phyloP scores from a whole-genome alignment of 768 basidiomycete species.

The Favolaschia claudopus region DNA sequence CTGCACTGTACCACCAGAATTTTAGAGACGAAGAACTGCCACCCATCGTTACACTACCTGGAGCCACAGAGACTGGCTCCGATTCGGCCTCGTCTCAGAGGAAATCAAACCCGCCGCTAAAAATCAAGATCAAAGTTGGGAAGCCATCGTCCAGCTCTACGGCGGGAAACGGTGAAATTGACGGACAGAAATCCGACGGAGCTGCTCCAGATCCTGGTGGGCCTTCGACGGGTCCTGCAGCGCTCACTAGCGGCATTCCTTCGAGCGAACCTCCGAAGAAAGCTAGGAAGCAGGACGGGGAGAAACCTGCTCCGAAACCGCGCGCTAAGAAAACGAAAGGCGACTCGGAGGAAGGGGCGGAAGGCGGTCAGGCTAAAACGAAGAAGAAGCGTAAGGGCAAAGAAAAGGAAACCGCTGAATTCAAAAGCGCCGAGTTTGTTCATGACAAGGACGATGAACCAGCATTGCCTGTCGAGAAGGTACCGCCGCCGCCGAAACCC shows the following conservation, averaged over 20 bases:
- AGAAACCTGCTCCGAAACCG: constrained; percentile 27
- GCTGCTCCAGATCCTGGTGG: no score
- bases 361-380: constrained; percentile 14
- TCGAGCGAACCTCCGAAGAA: constrained; percentile 36
- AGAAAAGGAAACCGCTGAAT: constrained; percentile 40
- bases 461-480: not conserved
- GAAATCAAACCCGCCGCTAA: not conserved
- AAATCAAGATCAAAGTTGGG: not conserved
- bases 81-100: constrained; percentile 1
- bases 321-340: constrained; percentile 35
- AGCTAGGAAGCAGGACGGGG: constrained; percentile 35
- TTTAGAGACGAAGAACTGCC: constrained; percentile 6
- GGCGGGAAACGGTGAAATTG: not conserved
- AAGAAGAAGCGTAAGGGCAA: constrained; percentile 42
- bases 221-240: no score
- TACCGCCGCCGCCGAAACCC: no score
- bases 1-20: not conserved
- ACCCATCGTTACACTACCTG: constrained; percentile 14
- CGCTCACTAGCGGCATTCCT: no score
- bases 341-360: constrained; percentile 25
- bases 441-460: constrained; percentile 37
- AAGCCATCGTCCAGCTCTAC: not conserved
- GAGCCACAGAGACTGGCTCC: constrained; percentile 9
- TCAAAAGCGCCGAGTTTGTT: constrained; percentile 53
- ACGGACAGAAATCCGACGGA: not conserved